phyloP scores from a whole-genome alignment of 805 yeast species.

The Kurtzmaniella cleridarum region DNA sequence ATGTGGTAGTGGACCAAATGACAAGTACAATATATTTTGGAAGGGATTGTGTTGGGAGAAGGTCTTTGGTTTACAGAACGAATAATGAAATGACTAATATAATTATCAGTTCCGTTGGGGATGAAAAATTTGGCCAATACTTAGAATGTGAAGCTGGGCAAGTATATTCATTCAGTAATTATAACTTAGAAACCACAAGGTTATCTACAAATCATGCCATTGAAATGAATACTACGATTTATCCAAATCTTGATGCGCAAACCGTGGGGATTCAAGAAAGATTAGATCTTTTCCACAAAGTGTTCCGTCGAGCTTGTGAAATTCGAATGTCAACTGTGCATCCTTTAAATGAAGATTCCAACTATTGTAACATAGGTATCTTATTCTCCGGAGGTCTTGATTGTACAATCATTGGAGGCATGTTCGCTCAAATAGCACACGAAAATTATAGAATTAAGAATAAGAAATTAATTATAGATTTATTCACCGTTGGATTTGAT shows the following conservation, averaged over 20 bases:
- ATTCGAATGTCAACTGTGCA: constrained; percentile 56
- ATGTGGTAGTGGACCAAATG: constrained; percentile 42
- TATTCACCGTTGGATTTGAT: constrained; percentile 89
- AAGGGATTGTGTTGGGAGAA: constrained; percentile 75
- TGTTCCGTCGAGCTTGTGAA: constrained; percentile 35
- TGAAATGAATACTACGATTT: neutral
- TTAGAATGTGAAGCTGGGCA: constrained; percentile 52
- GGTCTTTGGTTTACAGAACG: constrained; percentile 56
- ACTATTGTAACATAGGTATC: constrained; percentile 44
- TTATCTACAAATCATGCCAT: neutral
- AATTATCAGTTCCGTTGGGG: constrained; percentile 30
- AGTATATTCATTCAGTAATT: constrained; percentile 34
- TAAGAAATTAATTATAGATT: constrained; percentile 42
- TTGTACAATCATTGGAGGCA: constrained; percentile 73
- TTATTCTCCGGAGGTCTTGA: constrained; percentile 95
- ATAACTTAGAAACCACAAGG: neutral
- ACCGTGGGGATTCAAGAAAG: constrained; percentile 11
- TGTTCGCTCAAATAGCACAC: constrained; percentile 23
- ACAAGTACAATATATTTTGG: constrained; percentile 59
- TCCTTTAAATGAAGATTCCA: constrained; percentile 42
- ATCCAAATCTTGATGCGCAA: constrained; percentile 14
- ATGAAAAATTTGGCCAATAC: constrained; percentile 17
- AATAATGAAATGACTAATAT: constrained; percentile 25
- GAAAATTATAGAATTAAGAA: constrained; percentile 3
- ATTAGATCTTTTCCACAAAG: constrained; percentile 10